Evolutionary conservation across 495 filamentous ascomycete species (phyloP).

Genomic region (Penicillium daleae): DNA sequence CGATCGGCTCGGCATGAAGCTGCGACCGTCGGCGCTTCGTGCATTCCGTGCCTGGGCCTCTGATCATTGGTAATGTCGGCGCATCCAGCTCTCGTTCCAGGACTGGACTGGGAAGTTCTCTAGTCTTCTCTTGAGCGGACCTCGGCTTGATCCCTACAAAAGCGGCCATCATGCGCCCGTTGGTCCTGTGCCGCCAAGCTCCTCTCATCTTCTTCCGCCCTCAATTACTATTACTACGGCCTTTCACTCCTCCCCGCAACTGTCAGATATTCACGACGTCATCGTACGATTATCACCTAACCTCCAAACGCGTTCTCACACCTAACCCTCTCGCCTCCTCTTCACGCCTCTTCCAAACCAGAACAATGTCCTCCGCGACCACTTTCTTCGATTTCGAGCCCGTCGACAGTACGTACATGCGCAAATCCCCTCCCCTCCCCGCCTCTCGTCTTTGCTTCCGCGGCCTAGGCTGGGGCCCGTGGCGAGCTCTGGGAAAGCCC

Average conservation of each 20-base stretch:
- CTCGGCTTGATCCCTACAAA: constrained; percentile 24
- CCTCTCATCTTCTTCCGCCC: neutral
- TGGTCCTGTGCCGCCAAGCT: constrained; percentile 9
- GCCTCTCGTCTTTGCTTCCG: neutral
- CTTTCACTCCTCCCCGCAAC: constrained; percentile 10
- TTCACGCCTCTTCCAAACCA: constrained; percentile 19
- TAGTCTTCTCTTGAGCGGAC: neutral
- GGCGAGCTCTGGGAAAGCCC: constrained; percentile 16
- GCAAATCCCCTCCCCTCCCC: neutral
- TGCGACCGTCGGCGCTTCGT: constrained; percentile 6
- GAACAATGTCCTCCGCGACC: constrained; percentile 84
- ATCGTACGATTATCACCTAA: constrained; percentile 10
- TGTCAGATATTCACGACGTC: constrained; percentile 16
- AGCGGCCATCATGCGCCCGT: constrained; percentile 15
- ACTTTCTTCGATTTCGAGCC: constrained; percentile 91
- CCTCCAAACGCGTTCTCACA: constrained; percentile 5
- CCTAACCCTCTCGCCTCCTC: neutral
- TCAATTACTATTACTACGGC: neutral
- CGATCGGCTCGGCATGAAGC: constrained; percentile 12
- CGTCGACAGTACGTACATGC: constrained; percentile 65
- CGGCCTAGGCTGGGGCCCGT: neutral
- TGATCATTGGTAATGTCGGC: constrained; percentile 21
- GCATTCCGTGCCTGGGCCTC: constrained; percentile 20
- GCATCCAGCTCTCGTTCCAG: neutral
- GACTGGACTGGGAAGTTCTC: neutral